Evolutionary conservation across 2,329 filamentous ascomycete species (phyloP).

Genomic region (Fusarium penzigii): DNA sequence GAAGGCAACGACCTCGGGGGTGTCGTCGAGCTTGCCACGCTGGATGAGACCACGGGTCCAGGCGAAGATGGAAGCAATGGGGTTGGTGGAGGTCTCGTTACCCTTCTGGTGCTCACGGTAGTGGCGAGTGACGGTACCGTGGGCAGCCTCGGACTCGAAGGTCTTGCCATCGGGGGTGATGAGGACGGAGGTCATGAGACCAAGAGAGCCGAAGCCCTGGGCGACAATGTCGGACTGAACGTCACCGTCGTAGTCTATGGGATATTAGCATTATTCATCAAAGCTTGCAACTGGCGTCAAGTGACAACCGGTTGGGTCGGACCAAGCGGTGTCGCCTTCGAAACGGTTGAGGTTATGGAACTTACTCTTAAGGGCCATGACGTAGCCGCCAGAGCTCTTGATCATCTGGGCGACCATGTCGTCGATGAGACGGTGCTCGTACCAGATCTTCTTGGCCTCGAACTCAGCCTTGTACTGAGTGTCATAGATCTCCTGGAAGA

Average conservation of each 20-base stretch:
- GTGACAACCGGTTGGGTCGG: conserved; percentile 3
- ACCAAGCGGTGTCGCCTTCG: conserved; percentile 9
- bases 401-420: conserved; percentile 99
- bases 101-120: conserved; percentile 99
- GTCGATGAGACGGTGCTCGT: conserved; percentile 98
- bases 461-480: conserved; percentile 83
- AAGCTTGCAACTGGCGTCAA: conserved; percentile 1
- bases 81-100: conserved; percentile 95
- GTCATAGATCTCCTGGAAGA: conserved; percentile 97
- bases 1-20: conserved; percentile 89
- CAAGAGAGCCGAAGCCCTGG: conserved; percentile 96
- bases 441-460: conserved; percentile 93
- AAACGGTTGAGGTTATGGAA: conserved; percentile 20
- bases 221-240: conserved; percentile 98
- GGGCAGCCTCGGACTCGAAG: conserved; percentile 95
- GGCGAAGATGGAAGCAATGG: conserved; percentile 97
- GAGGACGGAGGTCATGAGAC: conserved; percentile 97
- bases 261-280: conserved; percentile 13
- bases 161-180: conserved; percentile 96
- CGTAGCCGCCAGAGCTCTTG: conserved; percentile 94
- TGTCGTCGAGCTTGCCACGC: conserved; percentile 88
- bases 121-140: conserved; percentile 97
- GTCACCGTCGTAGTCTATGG: conserved; percentile 94
- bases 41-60: conserved; percentile 95
- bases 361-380: conserved; percentile 98